A percentile compares a stretch with the other conserved stretches of the same genome.
Evolutionary conservation across 495 filamentous ascomycete species (phyloP).

Genomic region (Tricharina praecox): DNA sequence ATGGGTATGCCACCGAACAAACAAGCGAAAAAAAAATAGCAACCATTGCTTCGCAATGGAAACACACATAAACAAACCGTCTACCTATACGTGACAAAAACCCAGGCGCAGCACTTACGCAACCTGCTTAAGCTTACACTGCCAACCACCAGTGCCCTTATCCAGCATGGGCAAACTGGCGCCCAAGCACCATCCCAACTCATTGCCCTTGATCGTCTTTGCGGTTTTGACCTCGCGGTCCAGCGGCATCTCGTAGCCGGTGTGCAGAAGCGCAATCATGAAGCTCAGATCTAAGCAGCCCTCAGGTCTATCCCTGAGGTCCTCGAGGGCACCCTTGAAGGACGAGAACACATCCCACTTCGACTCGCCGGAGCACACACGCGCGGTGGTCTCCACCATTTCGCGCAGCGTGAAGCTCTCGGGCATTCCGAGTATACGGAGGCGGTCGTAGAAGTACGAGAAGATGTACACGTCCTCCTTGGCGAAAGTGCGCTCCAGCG

Average conservation of each 20-base stretch:
- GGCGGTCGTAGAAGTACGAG: slow-evolving; percentile 94
- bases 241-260: slow-evolving; percentile 94
- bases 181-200: slow-evolving; percentile 93
- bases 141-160: slow-evolving; percentile 53
- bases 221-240: slow-evolving; percentile 91
- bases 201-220: slow-evolving; percentile 95
- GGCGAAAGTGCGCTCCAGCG: slow-evolving; percentile 79
- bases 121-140: slow-evolving; percentile 52
- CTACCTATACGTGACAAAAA: background rate
- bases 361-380: slow-evolving; percentile 64
- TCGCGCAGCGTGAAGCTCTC: slow-evolving; percentile 82
- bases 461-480: slow-evolving; percentile 89
- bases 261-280: slow-evolving; percentile 81
- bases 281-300: slow-evolving; percentile 91
- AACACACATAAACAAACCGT: background rate
- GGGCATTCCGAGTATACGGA: slow-evolving; percentile 80
- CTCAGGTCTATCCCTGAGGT: slow-evolving; percentile 66
- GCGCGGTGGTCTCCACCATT: slow-evolving; percentile 61
- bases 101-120: slow-evolving; percentile 20
- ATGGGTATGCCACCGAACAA: slow-evolving; percentile 7
- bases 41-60: background rate
- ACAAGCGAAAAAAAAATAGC: slow-evolving; percentile 6
- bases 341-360: slow-evolving; percentile 63
- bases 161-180: slow-evolving; percentile 67
- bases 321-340: slow-evolving; percentile 53